Evolutionary conservation across 257 asterid genomes (phyloP), one percentile per base, ranked within the genome.

Genomic region (Solanum pimpinellifolium): DNA sequence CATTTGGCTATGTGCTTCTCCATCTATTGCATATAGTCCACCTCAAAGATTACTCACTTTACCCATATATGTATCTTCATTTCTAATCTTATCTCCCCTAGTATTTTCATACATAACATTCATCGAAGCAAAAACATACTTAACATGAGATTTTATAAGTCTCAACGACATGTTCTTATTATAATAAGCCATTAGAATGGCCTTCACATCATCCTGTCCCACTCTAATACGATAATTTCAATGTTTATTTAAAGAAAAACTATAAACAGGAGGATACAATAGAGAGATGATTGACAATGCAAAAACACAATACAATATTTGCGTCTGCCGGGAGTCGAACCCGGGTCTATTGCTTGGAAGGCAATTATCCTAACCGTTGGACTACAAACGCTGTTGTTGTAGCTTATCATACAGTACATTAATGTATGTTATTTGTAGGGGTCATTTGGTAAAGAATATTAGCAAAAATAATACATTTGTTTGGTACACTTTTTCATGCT

Each of bases 291-390:
- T 13, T 66, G 37, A n/a, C 15, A 11, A 65, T 66, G 73, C 73
- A 14, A 49, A 49, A 2, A 62, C 0, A 23, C 35, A 23, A 6
- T 35, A 35, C 7, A 35, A 35, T 5, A 35, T 35, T 7, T 93
- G 96, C 93, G 94, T 92, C 75, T 93, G 95, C 95, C 93, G 95
- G 93, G 95, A 92, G 98, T 97, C 98, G 95, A 97, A 95, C 98
- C 98, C 98, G 97, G 97, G 96, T 95, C 99, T 94, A 94, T 95
- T 95, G 98, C 98, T 95, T 97, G 98, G 98, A 97, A 91, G 96
- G 98, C 98, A 94, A 97, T 93, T 97, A 97, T 97, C 99, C 97
- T 94, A 90, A 93, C 93, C 94, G 96, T 94, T 94, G 98, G 98
- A 93, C 98, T 95, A 94, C 95, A 95, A 86, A 95, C 94, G 84